Evolutionary conservation across 192 early-diverging fungal genomes (phyloP).

Genomic region (Backusella tarrabulga): DNA sequence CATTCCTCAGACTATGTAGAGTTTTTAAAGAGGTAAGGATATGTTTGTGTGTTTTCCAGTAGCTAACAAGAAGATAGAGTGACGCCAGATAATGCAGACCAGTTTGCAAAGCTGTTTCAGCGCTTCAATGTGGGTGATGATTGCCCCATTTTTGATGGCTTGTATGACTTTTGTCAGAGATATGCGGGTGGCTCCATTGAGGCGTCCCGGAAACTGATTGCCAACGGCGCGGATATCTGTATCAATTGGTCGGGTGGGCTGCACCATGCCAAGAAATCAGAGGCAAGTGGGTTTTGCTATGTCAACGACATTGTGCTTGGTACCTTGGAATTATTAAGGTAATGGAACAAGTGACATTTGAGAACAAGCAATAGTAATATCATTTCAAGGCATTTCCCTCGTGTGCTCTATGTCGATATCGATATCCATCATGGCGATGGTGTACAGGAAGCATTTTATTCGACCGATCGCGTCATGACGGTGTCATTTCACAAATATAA

Average conservation of each 20-base stretch:
- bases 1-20: conserved; percentile 97
- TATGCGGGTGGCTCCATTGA: conserved; percentile 94
- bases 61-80: conserved; percentile 38
- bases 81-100: conserved; percentile 68
- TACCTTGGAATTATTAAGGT: conserved; percentile 83
- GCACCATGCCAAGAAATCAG: conserved; percentile 85
- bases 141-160: conserved; percentile 96
- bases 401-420: conserved; percentile 95
- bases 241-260: conserved; percentile 99
- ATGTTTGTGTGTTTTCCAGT: background rate
- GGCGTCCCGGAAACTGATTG: conserved; percentile 81
- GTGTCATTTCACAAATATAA: conserved; percentile 96
- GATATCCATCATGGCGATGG: conserved; percentile 99
- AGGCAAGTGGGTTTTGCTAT: conserved; percentile 97
- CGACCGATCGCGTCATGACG: conserved; percentile 92
- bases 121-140: conserved; percentile 95
- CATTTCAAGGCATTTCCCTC: conserved; percentile 53
- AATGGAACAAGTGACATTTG: too few species aligned
- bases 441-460: conserved; percentile 94
- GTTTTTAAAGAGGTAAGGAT: conserved; percentile 76
- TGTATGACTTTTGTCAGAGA: conserved; percentile 92
- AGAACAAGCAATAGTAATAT: background rate
- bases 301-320: conserved; percentile 98
- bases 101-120: conserved; percentile 53
- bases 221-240: conserved; percentile 84